phyloP scores from a whole-genome alignment of 345 rosid species.

The Camelina neglecta region DNA sequence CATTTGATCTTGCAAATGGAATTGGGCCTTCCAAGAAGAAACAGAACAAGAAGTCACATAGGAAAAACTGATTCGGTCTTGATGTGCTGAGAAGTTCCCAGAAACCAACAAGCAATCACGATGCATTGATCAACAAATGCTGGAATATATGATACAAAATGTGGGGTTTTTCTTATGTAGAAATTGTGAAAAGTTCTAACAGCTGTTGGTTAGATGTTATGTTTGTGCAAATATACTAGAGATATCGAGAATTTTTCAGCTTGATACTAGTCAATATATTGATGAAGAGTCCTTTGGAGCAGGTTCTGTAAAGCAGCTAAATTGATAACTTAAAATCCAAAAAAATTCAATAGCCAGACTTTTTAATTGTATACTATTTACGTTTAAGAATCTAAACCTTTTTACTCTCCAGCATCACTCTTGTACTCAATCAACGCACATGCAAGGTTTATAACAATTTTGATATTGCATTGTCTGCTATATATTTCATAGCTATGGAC shows the following conservation, averaged over 20 bases:
- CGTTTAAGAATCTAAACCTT: background rate
- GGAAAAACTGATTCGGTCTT: constrained; percentile 61
- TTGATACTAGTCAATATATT: background rate
- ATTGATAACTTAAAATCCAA: background rate
- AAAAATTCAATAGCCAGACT: background rate
- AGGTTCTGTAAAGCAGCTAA: background rate
- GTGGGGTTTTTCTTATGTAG: background rate
- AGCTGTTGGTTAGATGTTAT: constrained; percentile 2
- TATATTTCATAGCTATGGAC: constrained; percentile 32
- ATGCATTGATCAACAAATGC: constrained; percentile 11
- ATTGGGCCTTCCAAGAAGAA: constrained; percentile 60
- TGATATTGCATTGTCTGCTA: background rate
- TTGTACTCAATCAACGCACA: constrained; percentile 26
- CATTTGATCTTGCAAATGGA: constrained; percentile 80
- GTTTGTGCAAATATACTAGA: constrained; percentile 13
- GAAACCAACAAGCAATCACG: background rate
- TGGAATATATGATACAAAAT: background rate
- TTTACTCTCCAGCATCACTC: constrained; percentile 8
- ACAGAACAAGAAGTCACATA: constrained; percentile 77
- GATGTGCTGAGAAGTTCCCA: constrained; percentile 37
- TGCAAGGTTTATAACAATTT: constrained; percentile 15
- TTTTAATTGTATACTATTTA: background rate
- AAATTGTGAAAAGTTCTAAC: background rate
- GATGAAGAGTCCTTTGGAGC: background rate
- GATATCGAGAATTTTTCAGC: background rate